Conservation (phyloP, 2,329 filamentous ascomycete species). For the Trichoderma oligosporum region DNA sequence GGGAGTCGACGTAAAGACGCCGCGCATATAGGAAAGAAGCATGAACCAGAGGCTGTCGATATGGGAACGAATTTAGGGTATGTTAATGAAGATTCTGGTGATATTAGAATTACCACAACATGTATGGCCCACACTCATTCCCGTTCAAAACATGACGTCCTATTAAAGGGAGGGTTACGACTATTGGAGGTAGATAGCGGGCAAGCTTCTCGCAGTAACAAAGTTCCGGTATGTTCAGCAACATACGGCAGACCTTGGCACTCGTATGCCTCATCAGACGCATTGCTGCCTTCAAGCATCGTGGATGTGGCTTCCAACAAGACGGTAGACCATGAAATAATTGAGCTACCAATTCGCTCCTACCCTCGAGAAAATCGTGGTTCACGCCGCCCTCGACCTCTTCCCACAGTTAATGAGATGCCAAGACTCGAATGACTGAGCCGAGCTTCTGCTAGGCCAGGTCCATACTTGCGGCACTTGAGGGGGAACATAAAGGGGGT, state of each 20-base stretch:
- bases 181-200: not conserved
- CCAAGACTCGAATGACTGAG: not conserved
- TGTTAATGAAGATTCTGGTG: not conserved
- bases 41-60: too few species aligned
- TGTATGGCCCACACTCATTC: too few species aligned
- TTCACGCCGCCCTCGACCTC: not conserved
- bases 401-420: constrained; percentile 1
- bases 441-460: not conserved
- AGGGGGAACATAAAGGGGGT: not conserved
- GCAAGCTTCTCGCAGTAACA: not conserved
- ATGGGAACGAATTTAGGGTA: not conserved
- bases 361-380: not conserved
- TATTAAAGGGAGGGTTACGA: not conserved
- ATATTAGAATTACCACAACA: not conserved
- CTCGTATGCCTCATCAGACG: not conserved
- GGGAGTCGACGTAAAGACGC: not conserved
- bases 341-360: not conserved
- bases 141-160: not conserved
- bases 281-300: not conserved
- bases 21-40: not conserved
- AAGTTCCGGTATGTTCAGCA: not conserved
- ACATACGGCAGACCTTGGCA: not conserved
- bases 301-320: too few species aligned
- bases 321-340: not conserved
- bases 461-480: not conserved